Evolutionary conservation across 2,329 filamentous ascomycete genomes (phyloP).

Genomic region (Berkeleyomyces rouxiae): DNA sequence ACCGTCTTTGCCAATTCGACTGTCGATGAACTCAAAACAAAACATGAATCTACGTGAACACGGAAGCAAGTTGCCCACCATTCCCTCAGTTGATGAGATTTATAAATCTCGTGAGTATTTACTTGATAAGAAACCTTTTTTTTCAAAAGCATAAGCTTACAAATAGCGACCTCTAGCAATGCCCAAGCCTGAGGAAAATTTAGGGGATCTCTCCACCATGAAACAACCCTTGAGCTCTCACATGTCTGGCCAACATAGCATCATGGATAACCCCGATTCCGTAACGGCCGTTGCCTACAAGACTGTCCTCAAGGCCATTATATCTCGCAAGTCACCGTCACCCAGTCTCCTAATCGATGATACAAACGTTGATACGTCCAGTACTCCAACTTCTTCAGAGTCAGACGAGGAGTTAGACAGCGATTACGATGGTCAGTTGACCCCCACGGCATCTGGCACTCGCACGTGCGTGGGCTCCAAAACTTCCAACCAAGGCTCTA

Average conservation of each 20-base stretch:
- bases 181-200: no score
- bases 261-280: background rate
- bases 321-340: background rate
- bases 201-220: background rate
- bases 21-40: background rate
- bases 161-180: no score
- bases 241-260: background rate
- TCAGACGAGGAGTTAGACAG: background rate
- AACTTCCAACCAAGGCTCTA: background rate
- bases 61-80: background rate
- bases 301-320: background rate
- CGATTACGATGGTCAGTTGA: background rate
- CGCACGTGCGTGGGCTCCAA: no score
- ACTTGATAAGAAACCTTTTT: no score
- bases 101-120: background rate
- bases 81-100: background rate
- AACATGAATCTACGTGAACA: background rate
- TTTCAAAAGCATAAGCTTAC: no score
- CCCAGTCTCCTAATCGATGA: background rate
- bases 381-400: background rate
- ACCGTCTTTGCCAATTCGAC: background rate
- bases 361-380: background rate
- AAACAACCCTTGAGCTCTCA: background rate
- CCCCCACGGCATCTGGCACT: no score
- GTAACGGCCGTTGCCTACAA: background rate